Conservation (phyloP, 176 grass and related monocot genomes). For the Raddia distichophylla region DNA sequence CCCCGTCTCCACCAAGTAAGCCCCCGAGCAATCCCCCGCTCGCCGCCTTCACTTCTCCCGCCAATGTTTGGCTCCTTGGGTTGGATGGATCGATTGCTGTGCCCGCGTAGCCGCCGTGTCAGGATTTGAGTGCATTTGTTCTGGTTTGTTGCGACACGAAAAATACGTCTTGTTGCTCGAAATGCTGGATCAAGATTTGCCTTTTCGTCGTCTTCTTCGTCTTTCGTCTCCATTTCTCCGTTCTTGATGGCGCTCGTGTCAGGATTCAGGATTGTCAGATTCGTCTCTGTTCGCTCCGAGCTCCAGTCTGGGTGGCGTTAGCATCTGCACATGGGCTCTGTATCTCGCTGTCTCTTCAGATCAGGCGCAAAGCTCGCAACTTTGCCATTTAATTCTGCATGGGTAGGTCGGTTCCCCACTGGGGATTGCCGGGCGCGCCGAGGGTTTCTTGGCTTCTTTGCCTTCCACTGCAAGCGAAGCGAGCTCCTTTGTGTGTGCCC, state of each 20-base stretch:
- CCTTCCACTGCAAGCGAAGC: conserved; percentile 18
- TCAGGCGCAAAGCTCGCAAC: conserved; percentile 19
- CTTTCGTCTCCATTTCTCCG: no score
- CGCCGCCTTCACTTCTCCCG: neutral
- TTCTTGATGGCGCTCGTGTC: neutral
- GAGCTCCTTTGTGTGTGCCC: neutral
- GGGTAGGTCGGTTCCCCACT: conserved; percentile 26
- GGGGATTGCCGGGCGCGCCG: neutral
- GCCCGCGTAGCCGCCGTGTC: neutral
- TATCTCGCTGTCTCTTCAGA: conserved; percentile 16
- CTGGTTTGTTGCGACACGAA: neutral
- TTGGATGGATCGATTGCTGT: conserved; percentile 7
- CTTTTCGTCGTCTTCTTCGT: neutral
- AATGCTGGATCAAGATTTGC: conserved; percentile 44
- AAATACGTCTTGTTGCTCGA: neutral
- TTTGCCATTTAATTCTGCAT: conserved; percentile 42
- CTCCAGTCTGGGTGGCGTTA: neutral
- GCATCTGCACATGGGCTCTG: neutral
- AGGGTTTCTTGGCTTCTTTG: conserved; percentile 25
- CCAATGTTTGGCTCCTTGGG: conserved; percentile 9
- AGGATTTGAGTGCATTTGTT: conserved; percentile 6
- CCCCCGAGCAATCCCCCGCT: neutral
- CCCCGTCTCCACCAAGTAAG: conserved; percentile 55
- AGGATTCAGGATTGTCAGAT: conserved; percentile 16
- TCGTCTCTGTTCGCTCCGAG: neutral